phyloP scores from a whole-genome alignment of 306 rosid species.

The Fragaria ananassa region DNA sequence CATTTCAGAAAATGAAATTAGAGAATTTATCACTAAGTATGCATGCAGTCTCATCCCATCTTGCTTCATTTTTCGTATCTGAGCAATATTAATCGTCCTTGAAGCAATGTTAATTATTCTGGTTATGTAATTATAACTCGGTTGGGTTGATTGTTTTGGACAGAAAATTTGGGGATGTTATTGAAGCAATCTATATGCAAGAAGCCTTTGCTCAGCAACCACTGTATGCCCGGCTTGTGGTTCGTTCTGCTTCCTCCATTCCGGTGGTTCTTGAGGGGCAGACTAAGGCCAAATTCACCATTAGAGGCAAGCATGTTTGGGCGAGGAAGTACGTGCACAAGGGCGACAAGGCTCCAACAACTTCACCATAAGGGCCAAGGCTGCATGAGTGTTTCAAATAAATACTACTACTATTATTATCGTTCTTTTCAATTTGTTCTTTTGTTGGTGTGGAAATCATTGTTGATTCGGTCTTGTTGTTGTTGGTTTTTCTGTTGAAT shows the following conservation, averaged over 20 bases:
- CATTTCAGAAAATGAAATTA: conserved; percentile 44
- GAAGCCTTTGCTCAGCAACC: conserved; percentile 36
- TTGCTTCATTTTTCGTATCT: not conserved
- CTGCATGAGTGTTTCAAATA: not conserved
- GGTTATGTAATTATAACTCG: not conserved
- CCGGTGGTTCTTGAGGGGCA: conserved; percentile 29
- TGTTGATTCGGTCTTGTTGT: not conserved
- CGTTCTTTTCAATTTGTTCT: not conserved
- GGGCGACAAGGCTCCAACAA: not conserved
- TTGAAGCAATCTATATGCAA: conserved; percentile 53
- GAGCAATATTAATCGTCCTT: not conserved
- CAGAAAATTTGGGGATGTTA: conserved; percentile 49
- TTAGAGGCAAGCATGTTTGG: conserved; percentile 72
- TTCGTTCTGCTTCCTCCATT: conserved; percentile 26
- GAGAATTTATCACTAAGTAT: conserved; percentile 44
- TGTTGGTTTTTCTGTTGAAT: too few relatives aligned
- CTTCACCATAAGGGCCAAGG: conserved; percentile 3
- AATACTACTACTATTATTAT: not conserved
- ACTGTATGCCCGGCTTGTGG: conserved; percentile 54
- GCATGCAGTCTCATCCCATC: not conserved
- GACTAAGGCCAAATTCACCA: conserved; percentile 40
- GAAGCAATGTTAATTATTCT: not conserved
- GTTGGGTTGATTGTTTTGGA: not conserved
- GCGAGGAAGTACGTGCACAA: conserved; percentile 51
- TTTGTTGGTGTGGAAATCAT: not conserved